A percentile compares a stretch with the other conserved stretches of the same genome.
These are phyloP conservation scores for Eucalyptus rudis DNA, from an alignment of 345 rosid genomes.

Conservation along the genomic window DNA sequence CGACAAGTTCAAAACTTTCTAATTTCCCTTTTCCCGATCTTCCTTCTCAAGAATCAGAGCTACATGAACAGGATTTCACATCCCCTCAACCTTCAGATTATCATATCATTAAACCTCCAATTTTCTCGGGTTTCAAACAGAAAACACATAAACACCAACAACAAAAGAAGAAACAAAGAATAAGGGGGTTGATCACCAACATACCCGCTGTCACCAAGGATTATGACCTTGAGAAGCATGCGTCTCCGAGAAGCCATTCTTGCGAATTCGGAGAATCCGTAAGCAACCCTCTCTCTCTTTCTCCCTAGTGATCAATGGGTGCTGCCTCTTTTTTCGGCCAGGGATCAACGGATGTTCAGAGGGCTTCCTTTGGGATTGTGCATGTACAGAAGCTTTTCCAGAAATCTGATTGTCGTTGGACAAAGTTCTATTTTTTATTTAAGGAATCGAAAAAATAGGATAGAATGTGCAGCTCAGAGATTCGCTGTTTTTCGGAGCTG, in stretches of 20 bases:
- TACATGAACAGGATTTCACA: background rate
- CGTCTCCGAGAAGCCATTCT: conserved; percentile 77
- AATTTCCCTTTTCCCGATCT: background rate
- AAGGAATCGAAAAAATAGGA: background rate
- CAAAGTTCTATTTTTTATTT: background rate
- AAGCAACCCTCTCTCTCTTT: background rate
- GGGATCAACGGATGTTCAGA: background rate
- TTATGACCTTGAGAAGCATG: conserved; percentile 74
- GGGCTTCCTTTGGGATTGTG: background rate
- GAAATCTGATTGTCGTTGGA: background rate
- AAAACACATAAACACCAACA: background rate
- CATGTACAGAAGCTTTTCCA: background rate
- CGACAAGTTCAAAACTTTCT: background rate
- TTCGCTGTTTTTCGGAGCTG: background rate
- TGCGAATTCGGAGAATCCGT: background rate
- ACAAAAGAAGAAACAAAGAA: background rate
- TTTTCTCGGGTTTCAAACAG: background rate
- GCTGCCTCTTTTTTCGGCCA: background rate
- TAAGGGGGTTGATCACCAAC: background rate
- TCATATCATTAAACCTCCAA: background rate
- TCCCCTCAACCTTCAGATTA: background rate
- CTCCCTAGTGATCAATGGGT: background rate
- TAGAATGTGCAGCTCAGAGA: background rate
- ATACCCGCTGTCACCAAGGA: conserved; percentile 87
- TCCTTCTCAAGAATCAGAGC: background rate